Evolutionary conservation across 1,139 yeast species (phyloP).

Genomic region (Arxiozyma heterogenica): DNA sequence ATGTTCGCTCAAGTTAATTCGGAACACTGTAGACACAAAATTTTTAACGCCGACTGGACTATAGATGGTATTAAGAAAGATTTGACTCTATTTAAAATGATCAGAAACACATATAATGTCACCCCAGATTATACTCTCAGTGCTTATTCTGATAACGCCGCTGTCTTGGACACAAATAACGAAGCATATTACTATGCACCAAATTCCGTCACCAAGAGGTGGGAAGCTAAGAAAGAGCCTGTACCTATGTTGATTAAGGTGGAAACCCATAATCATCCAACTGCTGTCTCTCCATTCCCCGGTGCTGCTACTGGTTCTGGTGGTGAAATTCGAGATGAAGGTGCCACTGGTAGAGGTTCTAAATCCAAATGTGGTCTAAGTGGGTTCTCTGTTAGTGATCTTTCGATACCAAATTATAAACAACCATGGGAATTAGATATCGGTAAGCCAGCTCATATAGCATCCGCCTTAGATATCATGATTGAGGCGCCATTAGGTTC

Average conservation of each 20-base stretch:
- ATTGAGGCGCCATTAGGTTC: conserved; percentile 95
- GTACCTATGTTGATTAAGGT: conserved; percentile 91
- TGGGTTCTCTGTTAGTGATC: conserved; percentile 88
- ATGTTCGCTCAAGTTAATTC: conserved; percentile 99
- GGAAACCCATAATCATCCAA: conserved; percentile 98
- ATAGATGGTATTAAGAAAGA: conserved; percentile 76
- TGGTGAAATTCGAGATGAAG: conserved; percentile 99
- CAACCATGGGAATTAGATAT: conserved; percentile 92
- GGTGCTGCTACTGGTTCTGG: conserved; percentile 99
- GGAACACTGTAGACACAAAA: conserved; percentile 98
- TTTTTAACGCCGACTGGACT: conserved; percentile 97
- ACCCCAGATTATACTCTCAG: conserved; percentile 79
- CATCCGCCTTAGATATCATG: conserved; percentile 90
- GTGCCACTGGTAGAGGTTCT: conserved; percentile 98
- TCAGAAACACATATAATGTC: conserved; percentile 80
- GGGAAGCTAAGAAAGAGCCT: conserved; percentile 65
- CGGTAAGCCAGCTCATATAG: conserved; percentile 90
- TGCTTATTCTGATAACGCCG: conserved; percentile 97
- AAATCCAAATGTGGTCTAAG: conserved; percentile 93
- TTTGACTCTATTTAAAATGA: conserved; percentile 81
- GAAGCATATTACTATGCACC: conserved; percentile 74
- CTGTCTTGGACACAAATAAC: conserved; percentile 78
- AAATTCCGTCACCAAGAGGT: conserved; percentile 57
- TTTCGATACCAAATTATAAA: conserved; percentile 69
- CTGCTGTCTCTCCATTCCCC: conserved; percentile 97